phyloP scores from a whole-genome alignment of 371 early-diverging fungal genomes.

The Mortierella sp. region DNA sequence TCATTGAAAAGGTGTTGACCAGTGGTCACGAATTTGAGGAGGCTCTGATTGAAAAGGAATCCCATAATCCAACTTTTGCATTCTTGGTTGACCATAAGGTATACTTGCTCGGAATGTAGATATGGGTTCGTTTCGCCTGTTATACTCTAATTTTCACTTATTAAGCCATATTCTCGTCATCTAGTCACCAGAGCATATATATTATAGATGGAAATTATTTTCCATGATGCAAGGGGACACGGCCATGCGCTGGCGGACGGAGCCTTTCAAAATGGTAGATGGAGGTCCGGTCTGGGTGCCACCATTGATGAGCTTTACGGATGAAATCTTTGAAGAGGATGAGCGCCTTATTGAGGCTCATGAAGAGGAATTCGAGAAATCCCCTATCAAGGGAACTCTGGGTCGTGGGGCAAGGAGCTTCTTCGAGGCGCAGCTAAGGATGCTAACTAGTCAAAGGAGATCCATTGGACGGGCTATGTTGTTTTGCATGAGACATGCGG shows the following conservation, averaged over 20 bases:
- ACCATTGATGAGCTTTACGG: slow-evolving; percentile 81
- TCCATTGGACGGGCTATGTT: slow-evolving; percentile 86
- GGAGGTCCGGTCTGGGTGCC: slow-evolving; percentile 90
- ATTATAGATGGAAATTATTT: slow-evolving; percentile 94
- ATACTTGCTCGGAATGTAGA: slow-evolving; percentile 24
- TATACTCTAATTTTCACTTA: not conserved
- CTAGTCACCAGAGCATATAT: slow-evolving; percentile 83
- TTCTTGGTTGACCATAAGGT: slow-evolving; percentile 84
- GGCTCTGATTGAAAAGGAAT: slow-evolving; percentile 73
- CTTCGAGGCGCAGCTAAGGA: slow-evolving; percentile 68
- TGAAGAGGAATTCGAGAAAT: slow-evolving; percentile 64
- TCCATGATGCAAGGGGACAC: slow-evolving; percentile 92
- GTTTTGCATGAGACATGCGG: slow-evolving; percentile 89
- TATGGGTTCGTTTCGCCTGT: not conserved
- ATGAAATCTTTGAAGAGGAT: slow-evolving; percentile 66
- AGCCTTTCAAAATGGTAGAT: slow-evolving; percentile 91
- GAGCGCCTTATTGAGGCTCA: slow-evolving; percentile 42
- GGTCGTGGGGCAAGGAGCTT: slow-evolving; percentile 73
- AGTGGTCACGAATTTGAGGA: slow-evolving; percentile 86
- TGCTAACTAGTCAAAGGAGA: slow-evolving; percentile 70
- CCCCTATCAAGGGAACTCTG: slow-evolving; percentile 66
- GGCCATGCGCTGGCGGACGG: slow-evolving; percentile 77
- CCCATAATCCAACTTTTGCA: slow-evolving; percentile 72
- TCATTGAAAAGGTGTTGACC: slow-evolving; percentile 83
- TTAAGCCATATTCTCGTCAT: not conserved